Evolutionary conservation across 2,329 filamentous ascomycete species (phyloP), one percentile per base, ranked within the genome.

Genomic region (Fusarium albosuccineum): DNA sequence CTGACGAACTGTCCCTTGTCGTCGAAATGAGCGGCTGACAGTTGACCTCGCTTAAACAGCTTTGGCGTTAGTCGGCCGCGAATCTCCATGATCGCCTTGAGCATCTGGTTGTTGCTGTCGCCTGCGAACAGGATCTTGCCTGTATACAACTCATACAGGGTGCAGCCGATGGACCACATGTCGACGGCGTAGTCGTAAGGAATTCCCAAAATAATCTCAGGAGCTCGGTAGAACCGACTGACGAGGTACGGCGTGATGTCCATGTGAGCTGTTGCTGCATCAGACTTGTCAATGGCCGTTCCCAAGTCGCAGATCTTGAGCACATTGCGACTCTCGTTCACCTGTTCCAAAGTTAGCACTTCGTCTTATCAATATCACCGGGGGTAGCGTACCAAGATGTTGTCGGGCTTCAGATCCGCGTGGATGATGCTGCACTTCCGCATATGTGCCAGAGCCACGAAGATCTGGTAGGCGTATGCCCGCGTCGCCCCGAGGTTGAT

Each of bases 91-190:
- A 99, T 97, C 17, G 92, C 91, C 67, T 93, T 92, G 62, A 99
- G 87, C 96, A 99, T 99, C 81, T 97, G 94, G 76, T 99, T 99
- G 83, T 99, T 99, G 81, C 93, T 96, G 68, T 92, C 89, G 61
- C 96, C 96, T 1, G 93, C 94, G 78, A 99, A 99, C 33, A 99
- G 85, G 60, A 99, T 98, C 78, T 97, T 97, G 74, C 96, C 96
- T 1, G 96, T 98, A 82, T 97, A 98, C 40, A 99, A 85, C 80
- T 99, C 96, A 78, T 97, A 99, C 30, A 98, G 85, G 0, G 96
- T 99, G 80, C 96, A 99, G 37, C 96, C 97, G 69, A 98, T 93
- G 8, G 95, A 97, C 96, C 96, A 99, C 85, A 97, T 92, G 78
- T 99, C 96, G 68, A 98, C 93, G 8, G 92, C 91, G 76, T 95